Evolutionary conservation across 495 filamentous ascomycete genomes (phyloP).

Genomic region (Penicillium flavigenum): DNA sequence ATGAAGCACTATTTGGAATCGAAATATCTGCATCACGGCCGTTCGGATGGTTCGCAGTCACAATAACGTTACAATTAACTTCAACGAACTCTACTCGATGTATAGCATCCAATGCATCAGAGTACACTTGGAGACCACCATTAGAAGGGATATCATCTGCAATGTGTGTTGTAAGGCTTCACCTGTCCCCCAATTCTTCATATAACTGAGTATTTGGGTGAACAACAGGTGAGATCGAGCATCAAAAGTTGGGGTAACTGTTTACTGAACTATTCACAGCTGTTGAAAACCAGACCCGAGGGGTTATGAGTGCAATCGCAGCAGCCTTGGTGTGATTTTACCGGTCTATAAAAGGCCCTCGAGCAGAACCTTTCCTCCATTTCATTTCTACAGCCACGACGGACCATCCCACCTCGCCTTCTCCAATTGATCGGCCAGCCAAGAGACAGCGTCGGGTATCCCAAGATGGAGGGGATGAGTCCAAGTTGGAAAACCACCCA

Average conservation of each 20-base stretch:
- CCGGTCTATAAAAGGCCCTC: background rate
- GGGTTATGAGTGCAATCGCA: background rate
- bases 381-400: background rate
- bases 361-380: background rate
- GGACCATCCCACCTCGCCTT: background rate
- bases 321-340: background rate
- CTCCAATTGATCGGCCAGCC: background rate
- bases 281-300: background rate
- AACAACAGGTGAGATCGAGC: no score
- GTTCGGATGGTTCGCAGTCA: background rate
- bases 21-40: background rate
- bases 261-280: background rate
- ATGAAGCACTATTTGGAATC: background rate
- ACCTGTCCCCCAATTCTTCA: no score
- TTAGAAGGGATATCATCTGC: background rate
- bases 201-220: no score
- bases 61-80: background rate
- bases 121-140: background rate
- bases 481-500: no score
- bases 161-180: no score
- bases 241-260: background rate
- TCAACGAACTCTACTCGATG: background rate
- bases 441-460: background rate
- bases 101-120: constrained; percentile 1
- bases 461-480: background rate